Conservation (phyloP, 345 rosid genomes). For the Capsella bursapastoris region DNA sequence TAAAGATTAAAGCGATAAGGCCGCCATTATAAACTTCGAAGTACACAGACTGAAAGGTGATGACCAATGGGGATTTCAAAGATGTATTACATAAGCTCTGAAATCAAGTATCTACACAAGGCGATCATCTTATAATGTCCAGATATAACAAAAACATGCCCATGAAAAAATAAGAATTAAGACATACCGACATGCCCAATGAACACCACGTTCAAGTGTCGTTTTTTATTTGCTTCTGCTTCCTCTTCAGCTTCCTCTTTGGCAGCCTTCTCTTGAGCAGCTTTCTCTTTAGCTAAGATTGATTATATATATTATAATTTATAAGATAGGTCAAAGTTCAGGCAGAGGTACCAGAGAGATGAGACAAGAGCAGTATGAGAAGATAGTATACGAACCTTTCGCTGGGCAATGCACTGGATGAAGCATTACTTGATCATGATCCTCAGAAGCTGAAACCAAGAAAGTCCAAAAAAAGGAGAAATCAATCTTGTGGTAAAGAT, state of each 20-base stretch:
- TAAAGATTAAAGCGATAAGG: constrained; percentile 19
- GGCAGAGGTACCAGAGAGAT: background rate
- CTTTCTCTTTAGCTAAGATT: constrained; percentile 51
- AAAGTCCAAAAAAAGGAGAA: background rate
- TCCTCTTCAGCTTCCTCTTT: constrained; percentile 56
- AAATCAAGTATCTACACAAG: no score
- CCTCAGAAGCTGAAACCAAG: constrained; percentile 38
- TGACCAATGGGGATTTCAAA: constrained; percentile 9
- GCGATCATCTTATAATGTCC: background rate
- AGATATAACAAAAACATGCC: background rate
- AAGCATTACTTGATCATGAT: constrained; percentile 28
- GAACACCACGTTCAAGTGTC: constrained; percentile 94
- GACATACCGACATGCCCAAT: constrained; percentile 92
- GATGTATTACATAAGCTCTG: background rate
- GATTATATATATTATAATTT: constrained; percentile 5
- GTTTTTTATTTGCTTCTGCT: constrained; percentile 58
- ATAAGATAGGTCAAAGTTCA: background rate
- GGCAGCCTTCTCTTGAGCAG: constrained; percentile 55
- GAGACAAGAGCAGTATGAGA: background rate
- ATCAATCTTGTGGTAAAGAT: background rate
- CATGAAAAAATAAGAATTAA: background rate
- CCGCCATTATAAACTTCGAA: constrained; percentile 1
- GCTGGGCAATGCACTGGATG: constrained; percentile 8
- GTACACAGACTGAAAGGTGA: constrained; percentile 11
- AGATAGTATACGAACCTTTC: background rate